Evolutionary conservation across 371 early-diverging fungal species (phyloP).

Genomic region (Rhizopus delemar): DNA sequence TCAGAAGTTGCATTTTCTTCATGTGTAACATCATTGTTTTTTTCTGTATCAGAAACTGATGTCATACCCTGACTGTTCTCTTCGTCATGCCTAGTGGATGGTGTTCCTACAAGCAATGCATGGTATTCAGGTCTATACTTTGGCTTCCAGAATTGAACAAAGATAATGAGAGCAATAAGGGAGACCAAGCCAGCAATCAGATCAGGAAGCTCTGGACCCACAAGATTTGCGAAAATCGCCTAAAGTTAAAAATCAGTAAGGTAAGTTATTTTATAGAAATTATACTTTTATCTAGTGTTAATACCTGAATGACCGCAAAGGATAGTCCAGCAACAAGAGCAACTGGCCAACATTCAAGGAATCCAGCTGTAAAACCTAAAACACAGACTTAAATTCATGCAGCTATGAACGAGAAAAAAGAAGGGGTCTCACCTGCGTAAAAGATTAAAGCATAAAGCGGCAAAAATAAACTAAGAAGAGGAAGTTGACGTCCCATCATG

Average conservation of each 20-base stretch:
- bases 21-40: slow-evolving; percentile 4
- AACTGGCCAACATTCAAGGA: slow-evolving; percentile 52
- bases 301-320: slow-evolving; percentile 46
- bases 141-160: slow-evolving; percentile 56
- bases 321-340: slow-evolving; percentile 47
- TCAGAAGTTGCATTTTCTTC: not conserved
- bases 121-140: slow-evolving; percentile 42
- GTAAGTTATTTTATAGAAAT: not conserved
- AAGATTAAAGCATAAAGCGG: slow-evolving; percentile 44
- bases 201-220: slow-evolving; percentile 53
- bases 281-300: not conserved
- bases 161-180: slow-evolving; percentile 32
- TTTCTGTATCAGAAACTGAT: not conserved
- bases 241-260: not conserved
- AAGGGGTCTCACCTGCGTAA: slow-evolving; percentile 31
- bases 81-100: slow-evolving; percentile 6
- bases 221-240: slow-evolving; percentile 47
- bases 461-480: slow-evolving; percentile 45
- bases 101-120: slow-evolving; percentile 15
- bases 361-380: slow-evolving; percentile 35
- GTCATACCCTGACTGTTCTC: slow-evolving; percentile 10
- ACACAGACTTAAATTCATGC: not conserved
- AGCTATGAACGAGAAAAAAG: not conserved
- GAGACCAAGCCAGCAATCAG: slow-evolving; percentile 50
- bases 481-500: slow-evolving; percentile 55